phyloP scores from a whole-genome alignment of 495 filamentous ascomycete species.

The Physcia stellaris region DNA sequence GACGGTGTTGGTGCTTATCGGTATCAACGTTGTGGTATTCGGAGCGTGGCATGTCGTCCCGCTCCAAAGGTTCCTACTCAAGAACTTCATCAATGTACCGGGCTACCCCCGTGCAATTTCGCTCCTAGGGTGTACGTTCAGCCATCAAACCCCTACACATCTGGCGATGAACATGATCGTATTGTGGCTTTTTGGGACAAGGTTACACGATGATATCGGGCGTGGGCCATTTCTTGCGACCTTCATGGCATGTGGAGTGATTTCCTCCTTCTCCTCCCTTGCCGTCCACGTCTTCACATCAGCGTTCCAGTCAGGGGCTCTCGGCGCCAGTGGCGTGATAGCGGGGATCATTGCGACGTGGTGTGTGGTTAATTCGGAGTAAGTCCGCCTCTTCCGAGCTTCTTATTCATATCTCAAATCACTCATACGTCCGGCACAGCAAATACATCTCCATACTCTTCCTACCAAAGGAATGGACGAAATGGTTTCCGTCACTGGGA shows the following conservation, averaged over 20 bases:
- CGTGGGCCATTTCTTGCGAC: constrained; percentile 72
- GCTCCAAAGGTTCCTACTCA: constrained; percentile 61
- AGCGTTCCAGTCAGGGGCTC: constrained; percentile 34
- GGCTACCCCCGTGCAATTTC: constrained; percentile 51
- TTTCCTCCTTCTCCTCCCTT: constrained; percentile 54
- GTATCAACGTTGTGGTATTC: constrained; percentile 48
- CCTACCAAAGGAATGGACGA: neutral
- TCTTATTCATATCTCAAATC: neutral
- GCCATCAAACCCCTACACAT: constrained; percentile 59
- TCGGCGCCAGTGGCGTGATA: constrained; percentile 66
- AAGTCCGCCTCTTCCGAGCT: constrained; percentile 10
- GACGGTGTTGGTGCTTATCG: constrained; percentile 55
- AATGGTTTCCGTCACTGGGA: neutral
- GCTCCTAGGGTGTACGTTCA: constrained; percentile 62
- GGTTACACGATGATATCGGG: constrained; percentile 74
- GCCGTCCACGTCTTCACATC: constrained; percentile 38
- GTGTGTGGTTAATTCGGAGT: constrained; percentile 49
- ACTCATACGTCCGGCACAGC: neutral
- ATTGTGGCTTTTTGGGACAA: constrained; percentile 43
- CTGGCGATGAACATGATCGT: constrained; percentile 55
- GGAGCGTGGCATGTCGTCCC: constrained; percentile 54
- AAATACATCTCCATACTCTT: neutral
- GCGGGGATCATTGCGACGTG: constrained; percentile 54
- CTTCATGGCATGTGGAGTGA: constrained; percentile 52
- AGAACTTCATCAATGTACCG: constrained; percentile 59